These are phyloP conservation scores for Scleroderma bovista DNA, from an alignment of 768 basidiomycete genomes.

Conservation along the genomic window DNA sequence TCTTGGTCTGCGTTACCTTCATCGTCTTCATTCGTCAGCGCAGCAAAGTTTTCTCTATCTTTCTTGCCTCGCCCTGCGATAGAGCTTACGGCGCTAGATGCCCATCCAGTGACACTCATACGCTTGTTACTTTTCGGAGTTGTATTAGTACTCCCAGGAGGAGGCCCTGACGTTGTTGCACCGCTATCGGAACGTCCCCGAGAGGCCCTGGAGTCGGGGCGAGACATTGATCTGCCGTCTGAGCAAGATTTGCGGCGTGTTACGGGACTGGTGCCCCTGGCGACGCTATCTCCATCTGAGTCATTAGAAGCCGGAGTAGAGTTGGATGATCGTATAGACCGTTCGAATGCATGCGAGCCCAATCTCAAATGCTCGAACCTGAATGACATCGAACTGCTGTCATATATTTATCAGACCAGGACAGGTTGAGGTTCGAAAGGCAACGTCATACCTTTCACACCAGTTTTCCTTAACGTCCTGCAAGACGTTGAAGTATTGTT, in stretches of 20 bases:
- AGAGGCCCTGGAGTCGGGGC: slow-evolving; percentile 54
- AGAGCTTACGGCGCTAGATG: slow-evolving; percentile 57
- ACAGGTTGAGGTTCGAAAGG: neutral
- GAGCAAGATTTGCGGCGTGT: slow-evolving; percentile 39
- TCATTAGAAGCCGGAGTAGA: slow-evolving; percentile 24
- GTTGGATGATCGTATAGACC: slow-evolving; percentile 27
- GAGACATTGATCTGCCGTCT: slow-evolving; percentile 40
- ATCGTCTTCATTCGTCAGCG: slow-evolving; percentile 44
- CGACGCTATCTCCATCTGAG: slow-evolving; percentile 32
- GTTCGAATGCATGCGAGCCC: slow-evolving; percentile 13
- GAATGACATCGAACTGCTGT: slow-evolving; percentile 24
- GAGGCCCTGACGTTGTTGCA: slow-evolving; percentile 33
- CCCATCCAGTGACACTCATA: slow-evolving; percentile 45
- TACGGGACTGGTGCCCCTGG: slow-evolving; percentile 4
- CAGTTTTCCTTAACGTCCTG: slow-evolving; percentile 63
- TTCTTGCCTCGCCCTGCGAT: slow-evolving; percentile 54
- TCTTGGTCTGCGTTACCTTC: slow-evolving; percentile 20
- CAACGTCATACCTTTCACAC: slow-evolving; percentile 51
- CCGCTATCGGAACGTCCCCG: slow-evolving; percentile 61
- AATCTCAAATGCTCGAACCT: slow-evolving; percentile 21
- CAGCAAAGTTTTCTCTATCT: slow-evolving; percentile 56
- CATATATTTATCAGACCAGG: slow-evolving; percentile 5
- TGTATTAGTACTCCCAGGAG: slow-evolving; percentile 26
- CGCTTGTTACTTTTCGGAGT: slow-evolving; percentile 37
- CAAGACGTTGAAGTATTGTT: slow-evolving; percentile 68